These are phyloP conservation scores for Phyllosticta capitalensis DNA, from an alignment of 2,329 filamentous ascomycete genomes.

Conservation along the genomic window DNA sequence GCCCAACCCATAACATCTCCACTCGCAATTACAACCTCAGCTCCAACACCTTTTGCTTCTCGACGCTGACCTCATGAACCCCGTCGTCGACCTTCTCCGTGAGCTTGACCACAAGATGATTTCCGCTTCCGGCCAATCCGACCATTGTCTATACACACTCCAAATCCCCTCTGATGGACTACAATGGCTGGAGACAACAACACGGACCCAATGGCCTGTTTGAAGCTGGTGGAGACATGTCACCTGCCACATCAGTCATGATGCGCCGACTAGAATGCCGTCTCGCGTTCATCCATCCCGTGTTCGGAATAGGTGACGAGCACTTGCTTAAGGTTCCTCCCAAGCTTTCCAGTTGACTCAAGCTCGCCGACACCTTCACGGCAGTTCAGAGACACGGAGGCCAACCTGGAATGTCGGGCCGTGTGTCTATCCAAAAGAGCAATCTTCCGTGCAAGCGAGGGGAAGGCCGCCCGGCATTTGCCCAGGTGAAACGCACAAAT, in stretches of 20 bases:
- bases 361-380: not conserved
- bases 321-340: not conserved
- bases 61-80: too few relatives aligned
- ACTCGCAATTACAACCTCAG: not conserved
- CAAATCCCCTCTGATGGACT: not conserved
- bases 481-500: not conserved
- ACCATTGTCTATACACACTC: not conserved
- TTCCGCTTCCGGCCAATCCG: too few relatives aligned
- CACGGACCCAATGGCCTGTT: not conserved
- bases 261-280: not conserved
- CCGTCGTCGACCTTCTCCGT: not conserved
- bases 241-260: not conserved
- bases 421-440: not conserved
- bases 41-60: not conserved
- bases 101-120: not conserved
- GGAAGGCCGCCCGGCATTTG: not conserved
- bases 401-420: not conserved
- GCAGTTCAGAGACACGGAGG: not conserved
- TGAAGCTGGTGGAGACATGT: not conserved
- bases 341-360: not conserved
- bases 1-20: not conserved
- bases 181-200: not conserved
- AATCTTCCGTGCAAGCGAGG: not conserved
- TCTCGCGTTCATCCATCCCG: not conserved
- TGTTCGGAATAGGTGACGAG: not conserved